phyloP scores from a whole-genome alignment of 2,329 filamentous ascomycete species.

The Neofusicoccum kwambonambiense region DNA sequence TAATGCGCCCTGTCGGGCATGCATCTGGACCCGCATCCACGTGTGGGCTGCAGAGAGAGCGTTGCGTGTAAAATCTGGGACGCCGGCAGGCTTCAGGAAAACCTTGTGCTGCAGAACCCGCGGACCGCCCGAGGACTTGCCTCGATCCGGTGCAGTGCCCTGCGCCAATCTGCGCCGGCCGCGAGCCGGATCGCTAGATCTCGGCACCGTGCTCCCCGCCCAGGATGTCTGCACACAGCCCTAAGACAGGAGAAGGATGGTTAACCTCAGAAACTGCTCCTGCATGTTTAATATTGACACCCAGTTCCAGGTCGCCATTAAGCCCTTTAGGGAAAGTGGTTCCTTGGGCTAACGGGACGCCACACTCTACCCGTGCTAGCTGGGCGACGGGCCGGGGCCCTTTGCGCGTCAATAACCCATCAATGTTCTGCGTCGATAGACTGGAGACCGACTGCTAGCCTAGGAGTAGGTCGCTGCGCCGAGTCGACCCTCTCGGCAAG shows the following conservation, averaged over 20 bases:
- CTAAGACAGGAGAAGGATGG: not conserved
- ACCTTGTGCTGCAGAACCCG: not conserved
- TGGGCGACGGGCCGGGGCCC: not conserved
- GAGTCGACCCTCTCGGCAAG: not conserved
- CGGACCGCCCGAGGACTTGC: not conserved
- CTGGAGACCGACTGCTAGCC: not conserved
- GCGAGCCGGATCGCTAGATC: not conserved
- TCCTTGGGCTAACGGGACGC: conserved; percentile 2
- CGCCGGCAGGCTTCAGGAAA: not conserved
- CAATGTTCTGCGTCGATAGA: conserved; percentile 9
- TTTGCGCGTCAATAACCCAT: conserved; percentile 5
- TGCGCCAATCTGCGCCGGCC: not conserved
- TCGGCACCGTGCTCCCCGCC: not conserved
- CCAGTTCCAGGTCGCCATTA: not conserved
- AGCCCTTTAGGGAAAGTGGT: not conserved
- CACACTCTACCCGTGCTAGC: not conserved
- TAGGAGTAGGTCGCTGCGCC: not conserved
- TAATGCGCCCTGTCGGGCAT: no score
- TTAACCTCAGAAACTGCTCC: not conserved
- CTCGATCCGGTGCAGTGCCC: not conserved
- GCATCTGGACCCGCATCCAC: not conserved
- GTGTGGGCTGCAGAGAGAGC: not conserved
- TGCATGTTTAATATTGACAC: not conserved
- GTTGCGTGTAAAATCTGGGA: not conserved
- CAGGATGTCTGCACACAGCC: not conserved